These are phyloP conservation scores for Musa balbisiana DNA, from an alignment of 202 grass and related monocot species.

Conservation along the genomic window DNA sequence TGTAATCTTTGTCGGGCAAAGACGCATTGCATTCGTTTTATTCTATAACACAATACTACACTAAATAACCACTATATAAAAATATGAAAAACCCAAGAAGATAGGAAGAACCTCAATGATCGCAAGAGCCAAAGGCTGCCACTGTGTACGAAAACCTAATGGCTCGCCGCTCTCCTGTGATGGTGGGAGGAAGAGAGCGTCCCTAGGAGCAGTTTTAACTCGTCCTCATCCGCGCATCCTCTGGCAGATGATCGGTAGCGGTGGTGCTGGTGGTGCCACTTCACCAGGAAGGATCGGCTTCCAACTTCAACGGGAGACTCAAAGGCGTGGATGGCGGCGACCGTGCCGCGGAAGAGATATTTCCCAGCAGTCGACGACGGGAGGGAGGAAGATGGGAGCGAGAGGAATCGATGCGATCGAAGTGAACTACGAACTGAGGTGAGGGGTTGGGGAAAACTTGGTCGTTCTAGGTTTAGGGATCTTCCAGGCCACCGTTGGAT, in stretches of 20 bases:
- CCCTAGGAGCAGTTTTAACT: not conserved
- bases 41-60: no score
- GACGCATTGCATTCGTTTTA: no score
- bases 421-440: not conserved
- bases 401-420: not conserved
- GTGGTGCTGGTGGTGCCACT: not conserved
- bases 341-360: not conserved
- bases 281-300: not conserved
- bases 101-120: no score
- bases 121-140: no score
- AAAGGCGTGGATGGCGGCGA: not conserved
- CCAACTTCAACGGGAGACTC: not conserved
- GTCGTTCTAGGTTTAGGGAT: slow-evolving; percentile 5
- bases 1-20: no score
- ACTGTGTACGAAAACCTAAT: not conserved
- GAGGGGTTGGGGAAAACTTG: not conserved
- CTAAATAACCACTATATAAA: no score
- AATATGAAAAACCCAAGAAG: no score
- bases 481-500: not conserved
- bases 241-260: not conserved
- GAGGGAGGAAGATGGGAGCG: not conserved
- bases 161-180: not conserved
- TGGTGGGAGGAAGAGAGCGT: not conserved
- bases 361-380: not conserved
- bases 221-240: not conserved